Base-by-base conservation (phyloP, 2,329 filamentous ascomycete genomes). In the Alternaria ventricosa region DNA sequence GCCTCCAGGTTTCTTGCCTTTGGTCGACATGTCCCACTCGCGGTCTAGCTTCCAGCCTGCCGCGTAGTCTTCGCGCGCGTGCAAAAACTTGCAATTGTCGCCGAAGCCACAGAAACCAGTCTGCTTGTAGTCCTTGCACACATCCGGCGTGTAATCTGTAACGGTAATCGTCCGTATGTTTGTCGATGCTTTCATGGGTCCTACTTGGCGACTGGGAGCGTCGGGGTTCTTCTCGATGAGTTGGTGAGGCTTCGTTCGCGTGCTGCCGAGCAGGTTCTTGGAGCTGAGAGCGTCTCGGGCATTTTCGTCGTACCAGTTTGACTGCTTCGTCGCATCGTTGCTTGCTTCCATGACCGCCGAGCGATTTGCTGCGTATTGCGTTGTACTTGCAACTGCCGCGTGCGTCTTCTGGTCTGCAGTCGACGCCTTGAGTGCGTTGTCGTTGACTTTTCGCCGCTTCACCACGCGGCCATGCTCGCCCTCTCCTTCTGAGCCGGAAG, bases 1-100 rank as follows among this genome's bases (percentile, higher is more conserved):
- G 11, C 84, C 85, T 6, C 73, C 74, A 7, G 83, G 83, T 65
- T 85, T 86, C 72, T 88, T 84, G 56, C 81, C 82, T 74, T 92
- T 94, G 7, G 89, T 92, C 3, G 90, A 89, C 36, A 88, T 90
- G 77, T 99, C 96, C 96, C 96, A 99, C 53, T 98, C 95, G 56
- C 87, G 87, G 79, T 99, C 96, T 5, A 99, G 85, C 78, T 98
- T 93, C 96, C 96, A 99, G 3, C 96, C 96, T 77, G 94, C 91
- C 72, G 95, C 93, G 76, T 93, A 91, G 79, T 93, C 91, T 73
- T 92, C 90, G 61, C 92, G 84, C 6, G 88, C 88, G 74, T 96
- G 92, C 0, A 93, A 75, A 75, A 90, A 96, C 75, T 94, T 97
- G 83, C 94, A 97, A 65, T 86, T 89, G 77, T 96, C 92, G 27